Percentiles rank a stretch among this genome's conserved stretches.
Conservation (phyloP, 1,284 basidiomycete species). For the Cryptococcus deneoformans region DNA sequence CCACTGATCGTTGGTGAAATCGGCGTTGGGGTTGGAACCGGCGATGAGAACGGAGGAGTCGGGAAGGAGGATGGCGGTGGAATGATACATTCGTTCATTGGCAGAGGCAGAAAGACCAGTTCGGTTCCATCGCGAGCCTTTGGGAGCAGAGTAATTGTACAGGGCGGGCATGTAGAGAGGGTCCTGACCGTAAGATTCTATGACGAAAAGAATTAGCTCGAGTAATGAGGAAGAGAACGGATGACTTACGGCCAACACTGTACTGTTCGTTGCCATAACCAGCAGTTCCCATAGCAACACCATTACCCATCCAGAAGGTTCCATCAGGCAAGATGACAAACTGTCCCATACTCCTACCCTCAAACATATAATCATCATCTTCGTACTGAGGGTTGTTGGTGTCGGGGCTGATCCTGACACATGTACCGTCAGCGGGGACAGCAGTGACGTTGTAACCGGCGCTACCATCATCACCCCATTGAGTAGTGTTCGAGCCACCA, state of each 20-base stretch:
- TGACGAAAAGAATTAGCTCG: neutral
- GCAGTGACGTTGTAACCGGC: constrained; percentile 50
- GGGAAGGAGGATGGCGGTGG: constrained; percentile 83
- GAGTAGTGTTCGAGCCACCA: constrained; percentile 65
- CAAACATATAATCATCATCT: constrained; percentile 67
- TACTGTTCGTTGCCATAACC: constrained; percentile 51
- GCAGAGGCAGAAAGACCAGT: constrained; percentile 57
- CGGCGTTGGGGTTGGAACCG: constrained; percentile 90
- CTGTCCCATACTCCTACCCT: constrained; percentile 82
- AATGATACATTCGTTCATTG: constrained; percentile 82
- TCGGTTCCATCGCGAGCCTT: constrained; percentile 70
- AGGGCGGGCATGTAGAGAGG: constrained; percentile 48
- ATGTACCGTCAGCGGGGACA: constrained; percentile 48
- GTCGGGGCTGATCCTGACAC: constrained; percentile 68
- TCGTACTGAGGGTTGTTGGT: constrained; percentile 60
- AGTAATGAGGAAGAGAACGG: neutral
- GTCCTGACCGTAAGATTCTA: constrained; percentile 46
- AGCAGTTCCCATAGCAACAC: constrained; percentile 66
- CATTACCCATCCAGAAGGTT: constrained; percentile 60
- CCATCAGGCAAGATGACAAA: constrained; percentile 49
- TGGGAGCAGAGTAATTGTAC: constrained; percentile 64
- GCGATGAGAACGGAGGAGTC: constrained; percentile 83
- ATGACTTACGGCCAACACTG: constrained; percentile 29
- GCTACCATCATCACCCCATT: constrained; percentile 47
- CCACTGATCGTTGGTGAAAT: constrained; percentile 55